Evolutionary conservation across 345 rosid species (phyloP).

Genomic region (Gossypium ekmanianum): DNA sequence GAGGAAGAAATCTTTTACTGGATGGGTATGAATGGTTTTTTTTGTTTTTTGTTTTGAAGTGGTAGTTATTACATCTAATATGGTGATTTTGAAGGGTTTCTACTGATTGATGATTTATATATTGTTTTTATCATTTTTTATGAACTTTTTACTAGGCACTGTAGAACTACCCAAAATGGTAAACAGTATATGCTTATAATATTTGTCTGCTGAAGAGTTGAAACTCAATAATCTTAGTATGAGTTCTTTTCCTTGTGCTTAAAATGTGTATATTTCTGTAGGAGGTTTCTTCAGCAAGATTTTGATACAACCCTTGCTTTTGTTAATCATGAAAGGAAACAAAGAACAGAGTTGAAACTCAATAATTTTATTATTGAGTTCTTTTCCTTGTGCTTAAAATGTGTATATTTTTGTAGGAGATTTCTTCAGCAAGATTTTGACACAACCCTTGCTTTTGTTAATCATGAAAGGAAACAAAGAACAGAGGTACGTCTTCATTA

Average conservation of each 20-base stretch:
- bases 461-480: conserved; percentile 89
- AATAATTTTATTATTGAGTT: neutral
- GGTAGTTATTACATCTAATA: conserved; percentile 1
- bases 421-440: conserved; percentile 93
- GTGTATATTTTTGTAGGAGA: conserved; percentile 51
- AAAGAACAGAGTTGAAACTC: conserved; percentile 49
- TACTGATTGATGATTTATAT: neutral
- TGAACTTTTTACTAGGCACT: neutral
- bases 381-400: neutral
- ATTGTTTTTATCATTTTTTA: neutral
- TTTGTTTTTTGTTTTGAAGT: neutral
- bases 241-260: neutral
- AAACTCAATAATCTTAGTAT: neutral
- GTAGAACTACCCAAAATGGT: neutral
- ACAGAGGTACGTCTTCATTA: conserved; percentile 50
- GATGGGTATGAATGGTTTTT: neutral
- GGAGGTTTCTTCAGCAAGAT: conserved; percentile 89
- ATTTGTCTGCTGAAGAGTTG: neutral
- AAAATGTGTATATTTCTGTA: conserved; percentile 25
- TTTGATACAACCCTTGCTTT: conserved; percentile 88
- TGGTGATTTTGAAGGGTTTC: conserved; percentile 1
- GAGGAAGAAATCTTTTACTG: neutral
- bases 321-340: conserved; percentile 87
- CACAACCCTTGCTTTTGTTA: conserved; percentile 78
- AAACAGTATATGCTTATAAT: neutral